Evolutionary conservation across 2,329 filamentous ascomycete genomes (phyloP).

Genomic region (Neonectria faginata): DNA sequence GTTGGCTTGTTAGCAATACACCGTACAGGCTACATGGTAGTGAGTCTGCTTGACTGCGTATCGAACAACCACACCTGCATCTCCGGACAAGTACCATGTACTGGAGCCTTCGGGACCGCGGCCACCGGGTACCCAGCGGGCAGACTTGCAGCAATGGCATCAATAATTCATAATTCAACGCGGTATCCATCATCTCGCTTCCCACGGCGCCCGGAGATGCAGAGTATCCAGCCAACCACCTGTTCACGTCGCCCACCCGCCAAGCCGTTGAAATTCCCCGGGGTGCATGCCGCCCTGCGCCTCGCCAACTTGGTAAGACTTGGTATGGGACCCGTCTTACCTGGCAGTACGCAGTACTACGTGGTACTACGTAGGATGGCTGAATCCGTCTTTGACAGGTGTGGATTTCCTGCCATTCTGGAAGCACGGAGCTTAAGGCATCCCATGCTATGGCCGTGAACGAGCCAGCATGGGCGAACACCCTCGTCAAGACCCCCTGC

Average conservation of each 20-base stretch:
- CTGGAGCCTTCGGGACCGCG: too few species aligned
- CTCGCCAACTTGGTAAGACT: too few species aligned
- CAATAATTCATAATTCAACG: not conserved
- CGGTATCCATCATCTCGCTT: slow-evolving; percentile 22
- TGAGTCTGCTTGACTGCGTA: not conserved
- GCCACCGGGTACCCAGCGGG: too few species aligned
- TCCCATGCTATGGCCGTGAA: not conserved
- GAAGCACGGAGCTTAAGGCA: slow-evolving; percentile 3
- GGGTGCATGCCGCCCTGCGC: slow-evolving; percentile 13
- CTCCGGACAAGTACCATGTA: too few species aligned
- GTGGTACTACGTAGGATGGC: not conserved
- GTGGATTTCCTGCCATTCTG: slow-evolving; percentile 12
- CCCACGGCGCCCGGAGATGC: slow-evolving; percentile 17
- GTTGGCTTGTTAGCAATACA: not conserved
- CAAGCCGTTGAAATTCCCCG: slow-evolving; percentile 24
- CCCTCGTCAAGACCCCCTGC: slow-evolving; percentile 4
- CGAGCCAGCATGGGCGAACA: not conserved
- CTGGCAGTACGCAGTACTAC: too few species aligned
- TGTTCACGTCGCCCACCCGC: slow-evolving; percentile 8
- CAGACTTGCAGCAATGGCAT: not conserved
- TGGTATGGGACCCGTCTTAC: too few species aligned
- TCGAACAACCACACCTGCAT: not conserved
- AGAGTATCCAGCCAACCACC: slow-evolving; percentile 19
- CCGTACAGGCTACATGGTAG: too few species aligned
- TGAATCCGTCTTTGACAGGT: slow-evolving; percentile 11